Base-by-base conservation (phyloP, 2,329 filamentous ascomycete genomes). In the Penicillium sp. region DNA sequence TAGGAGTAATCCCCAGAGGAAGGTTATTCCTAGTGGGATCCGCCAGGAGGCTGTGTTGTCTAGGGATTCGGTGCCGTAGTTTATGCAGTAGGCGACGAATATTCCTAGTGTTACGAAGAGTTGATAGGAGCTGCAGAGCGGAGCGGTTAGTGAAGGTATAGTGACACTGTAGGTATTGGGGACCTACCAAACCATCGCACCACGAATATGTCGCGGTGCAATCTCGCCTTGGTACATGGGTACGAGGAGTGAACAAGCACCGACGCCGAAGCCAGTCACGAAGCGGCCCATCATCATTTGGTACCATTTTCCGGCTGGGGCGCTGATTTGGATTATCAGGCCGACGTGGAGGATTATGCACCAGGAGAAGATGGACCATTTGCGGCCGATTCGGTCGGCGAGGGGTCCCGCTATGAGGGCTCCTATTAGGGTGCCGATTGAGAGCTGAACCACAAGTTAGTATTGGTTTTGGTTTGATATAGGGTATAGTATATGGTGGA, bases 1-100 rank as follows among this genome's bases (percentile, higher is more conserved):
- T 62, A 86, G 81, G 34, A 84, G 71, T 5, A 78, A 67, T 2
- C 82, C 79, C 73, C 80, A 86, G 52, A 84, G 73, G 64, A 83
- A 84, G 13, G 80, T 82, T 21, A 86, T 72, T 1, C 83, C 83
- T 65, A 85, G 81, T 1, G 77, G 72, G 29, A 80, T 77, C 13
- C 78, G 66, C 77, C 78, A 80, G 2, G 76, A 77, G 5, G 66
- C 74, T 73, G 67, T 84, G 50, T 59, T 67, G 1, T 65, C 23
- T 7, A 74, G 62, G 14, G 19, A 48, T 33, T 76, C 67, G 5
- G 75, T 78, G 23, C 77, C 77, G 55, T 67, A 74, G 59, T 79
- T 79, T 66, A 79, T 77, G 44, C 75, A 75, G 56, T 77, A 71
- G n/a, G 77, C 75, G 9, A 78, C 58, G 60, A 79, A 75, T 52